Percentiles rank a stretch among this genome's conserved stretches.
Conservation (phyloP, 768 basidiomycete genomes). For the Phlebiopsis flavidoalba region DNA sequence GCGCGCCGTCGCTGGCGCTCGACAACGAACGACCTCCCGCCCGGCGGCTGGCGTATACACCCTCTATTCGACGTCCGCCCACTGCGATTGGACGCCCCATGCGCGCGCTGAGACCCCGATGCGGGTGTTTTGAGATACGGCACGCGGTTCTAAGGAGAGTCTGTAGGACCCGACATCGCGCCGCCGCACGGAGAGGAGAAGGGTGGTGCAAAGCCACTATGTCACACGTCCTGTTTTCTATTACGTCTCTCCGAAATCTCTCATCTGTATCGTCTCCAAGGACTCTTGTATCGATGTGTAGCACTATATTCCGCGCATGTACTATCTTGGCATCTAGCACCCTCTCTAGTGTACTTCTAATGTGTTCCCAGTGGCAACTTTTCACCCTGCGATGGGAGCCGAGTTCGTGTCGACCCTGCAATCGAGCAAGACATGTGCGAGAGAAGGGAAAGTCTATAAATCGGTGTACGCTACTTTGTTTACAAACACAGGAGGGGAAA, state of each 20-base stretch:
- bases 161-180: neutral
- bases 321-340: neutral
- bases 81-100: slow-evolving; percentile 3
- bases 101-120: slow-evolving; percentile 12
- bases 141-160: slow-evolving; percentile 26
- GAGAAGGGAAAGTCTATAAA: neutral
- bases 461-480: neutral
- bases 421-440: neutral
- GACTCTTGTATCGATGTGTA: neutral
- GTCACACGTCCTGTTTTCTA: too few relatives aligned
- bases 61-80: slow-evolving; percentile 12
- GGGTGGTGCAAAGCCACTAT: too few relatives aligned
- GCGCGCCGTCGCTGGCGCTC: slow-evolving; percentile 1
- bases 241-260: neutral
- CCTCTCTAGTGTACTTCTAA: neutral
- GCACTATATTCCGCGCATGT: neutral
- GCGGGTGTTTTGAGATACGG: slow-evolving; percentile 25
- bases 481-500: neutral
- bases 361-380: neutral
- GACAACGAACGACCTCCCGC: neutral
- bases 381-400: neutral
- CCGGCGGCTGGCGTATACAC: slow-evolving; percentile 1
- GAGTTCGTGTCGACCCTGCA: neutral
- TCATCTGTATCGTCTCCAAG: neutral
- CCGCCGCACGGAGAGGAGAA: neutral